Evolutionary conservation across 2,329 filamentous ascomycete genomes (phyloP).

Genomic region (Didymella keratinophila): DNA sequence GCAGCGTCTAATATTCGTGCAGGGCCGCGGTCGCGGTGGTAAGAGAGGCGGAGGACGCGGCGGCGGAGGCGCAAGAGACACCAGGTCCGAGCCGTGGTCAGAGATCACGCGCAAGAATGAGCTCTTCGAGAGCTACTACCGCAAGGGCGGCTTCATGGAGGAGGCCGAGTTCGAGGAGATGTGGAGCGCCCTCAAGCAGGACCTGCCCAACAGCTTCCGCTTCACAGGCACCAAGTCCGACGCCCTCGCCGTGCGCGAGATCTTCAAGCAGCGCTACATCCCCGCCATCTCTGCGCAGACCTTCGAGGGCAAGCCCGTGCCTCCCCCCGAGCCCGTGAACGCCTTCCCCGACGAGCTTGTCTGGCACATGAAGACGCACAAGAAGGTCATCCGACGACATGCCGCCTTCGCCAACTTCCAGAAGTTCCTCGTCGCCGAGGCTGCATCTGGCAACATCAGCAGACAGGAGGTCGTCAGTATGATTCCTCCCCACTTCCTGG

Average conservation of each 20-base stretch:
- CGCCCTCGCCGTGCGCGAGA: conserved; percentile 88
- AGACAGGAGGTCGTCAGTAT: conserved; percentile 98
- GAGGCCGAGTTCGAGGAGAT: conserved; percentile 81
- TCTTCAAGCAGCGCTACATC: conserved; percentile 87
- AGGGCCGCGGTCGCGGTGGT: conserved; percentile 45
- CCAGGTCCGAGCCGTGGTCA: conserved; percentile 49
- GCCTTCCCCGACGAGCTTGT: conserved; percentile 97
- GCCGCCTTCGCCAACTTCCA: conserved; percentile 95
- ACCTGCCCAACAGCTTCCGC: conserved; percentile 95
- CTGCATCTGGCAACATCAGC: conserved; percentile 95
- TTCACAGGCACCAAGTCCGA: conserved; percentile 97
- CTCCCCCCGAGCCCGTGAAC: conserved; percentile 79
- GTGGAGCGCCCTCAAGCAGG: conserved; percentile 82
- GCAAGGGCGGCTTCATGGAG: conserved; percentile 72
- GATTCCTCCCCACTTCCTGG: conserved; percentile 95
- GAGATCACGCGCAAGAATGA: conserved; percentile 81
- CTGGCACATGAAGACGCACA: conserved; percentile 98
- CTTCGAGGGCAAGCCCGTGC: conserved; percentile 80
- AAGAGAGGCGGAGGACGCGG: conserved; percentile 40
- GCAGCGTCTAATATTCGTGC: conserved; percentile 23
- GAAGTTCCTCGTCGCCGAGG: conserved; percentile 97
- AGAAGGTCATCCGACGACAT: conserved; percentile 93
- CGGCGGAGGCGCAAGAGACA: conserved; percentile 41
- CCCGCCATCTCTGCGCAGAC: conserved; percentile 87
- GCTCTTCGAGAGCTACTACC: conserved; percentile 85